Evolutionary conservation across 2,329 filamentous ascomycete species (phyloP).

Genomic region (Daldinia sp.): DNA sequence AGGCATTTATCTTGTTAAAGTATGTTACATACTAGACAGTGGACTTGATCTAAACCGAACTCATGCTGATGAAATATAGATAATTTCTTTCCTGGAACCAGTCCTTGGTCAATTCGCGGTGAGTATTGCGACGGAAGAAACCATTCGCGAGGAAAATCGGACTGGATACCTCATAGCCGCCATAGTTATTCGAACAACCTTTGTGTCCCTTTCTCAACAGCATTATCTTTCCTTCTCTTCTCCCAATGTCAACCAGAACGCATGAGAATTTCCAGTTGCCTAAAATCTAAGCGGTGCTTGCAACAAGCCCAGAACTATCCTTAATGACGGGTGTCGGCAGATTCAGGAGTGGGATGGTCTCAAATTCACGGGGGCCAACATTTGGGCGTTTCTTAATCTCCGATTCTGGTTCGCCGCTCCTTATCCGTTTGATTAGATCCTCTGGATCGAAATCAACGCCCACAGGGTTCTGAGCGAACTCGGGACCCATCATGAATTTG

Average conservation of each 20-base stretch:
- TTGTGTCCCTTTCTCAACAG: background rate
- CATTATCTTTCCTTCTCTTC: background rate
- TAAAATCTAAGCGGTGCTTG: conserved; percentile 8
- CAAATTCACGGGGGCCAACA: conserved; percentile 38
- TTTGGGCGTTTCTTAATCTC: conserved; percentile 41
- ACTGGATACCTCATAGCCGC: background rate
- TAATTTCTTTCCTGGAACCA: background rate
- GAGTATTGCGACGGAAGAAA: background rate
- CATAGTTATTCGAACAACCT: background rate
- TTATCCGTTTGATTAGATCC: conserved; percentile 46
- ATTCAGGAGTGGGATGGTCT: conserved; percentile 15
- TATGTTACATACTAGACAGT: too few species aligned
- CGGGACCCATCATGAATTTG: conserved; percentile 49
- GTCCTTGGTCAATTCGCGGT: background rate
- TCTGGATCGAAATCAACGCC: conserved; percentile 56
- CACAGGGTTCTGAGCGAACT: conserved; percentile 53
- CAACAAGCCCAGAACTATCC: conserved; percentile 33
- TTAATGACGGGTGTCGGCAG: conserved; percentile 27
- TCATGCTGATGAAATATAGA: background rate
- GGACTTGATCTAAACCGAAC: background rate
- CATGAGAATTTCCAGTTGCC: background rate
- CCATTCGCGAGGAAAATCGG: too few species aligned
- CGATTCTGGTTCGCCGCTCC: conserved; percentile 39
- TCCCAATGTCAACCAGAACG: background rate
- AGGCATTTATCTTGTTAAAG: too few species aligned